Percentiles rank a stretch among this genome's conserved stretches.
Evolutionary conservation across 257 asterid species (phyloP).

Genomic region (Capsicum rhomboideum): DNA sequence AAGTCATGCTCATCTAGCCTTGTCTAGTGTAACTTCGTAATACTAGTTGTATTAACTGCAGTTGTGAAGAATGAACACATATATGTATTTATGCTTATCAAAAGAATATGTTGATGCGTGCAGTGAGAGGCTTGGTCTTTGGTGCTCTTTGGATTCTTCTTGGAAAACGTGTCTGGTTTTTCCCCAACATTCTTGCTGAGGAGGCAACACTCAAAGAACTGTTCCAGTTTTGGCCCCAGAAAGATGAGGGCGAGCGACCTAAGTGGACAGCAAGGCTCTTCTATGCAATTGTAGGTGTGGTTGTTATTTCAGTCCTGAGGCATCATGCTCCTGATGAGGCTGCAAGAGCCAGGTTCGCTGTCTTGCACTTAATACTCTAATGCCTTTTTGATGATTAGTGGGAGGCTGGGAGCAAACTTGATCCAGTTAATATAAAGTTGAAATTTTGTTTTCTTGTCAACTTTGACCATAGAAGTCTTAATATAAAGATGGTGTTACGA

Average conservation of each 20-base stretch:
- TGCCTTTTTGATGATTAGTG: background rate
- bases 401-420: background rate
- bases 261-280: conserved; percentile 95
- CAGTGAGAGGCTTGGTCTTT: conserved; percentile 82
- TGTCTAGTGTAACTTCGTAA: background rate
- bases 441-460: background rate
- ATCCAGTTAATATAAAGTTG: background rate
- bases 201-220: conserved; percentile 95
- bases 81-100: background rate
- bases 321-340: conserved; percentile 99
- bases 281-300: conserved; percentile 56
- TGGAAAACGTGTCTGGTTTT: conserved; percentile 93
- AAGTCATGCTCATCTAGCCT: background rate
- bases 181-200: conserved; percentile 98
- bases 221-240: conserved; percentile 98
- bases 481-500: background rate
- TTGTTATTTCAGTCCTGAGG: conserved; percentile 62
- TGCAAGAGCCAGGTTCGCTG: conserved; percentile 88
- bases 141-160: conserved; percentile 72
- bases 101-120: conserved; percentile 2
- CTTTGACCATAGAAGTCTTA: background rate
- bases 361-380: background rate
- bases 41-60: background rate
- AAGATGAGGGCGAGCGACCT: conserved; percentile 85
- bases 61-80: background rate